phyloP scores from a whole-genome alignment of 306 rosid species.

The cucumber (Cucumis sativus) region DNA sequence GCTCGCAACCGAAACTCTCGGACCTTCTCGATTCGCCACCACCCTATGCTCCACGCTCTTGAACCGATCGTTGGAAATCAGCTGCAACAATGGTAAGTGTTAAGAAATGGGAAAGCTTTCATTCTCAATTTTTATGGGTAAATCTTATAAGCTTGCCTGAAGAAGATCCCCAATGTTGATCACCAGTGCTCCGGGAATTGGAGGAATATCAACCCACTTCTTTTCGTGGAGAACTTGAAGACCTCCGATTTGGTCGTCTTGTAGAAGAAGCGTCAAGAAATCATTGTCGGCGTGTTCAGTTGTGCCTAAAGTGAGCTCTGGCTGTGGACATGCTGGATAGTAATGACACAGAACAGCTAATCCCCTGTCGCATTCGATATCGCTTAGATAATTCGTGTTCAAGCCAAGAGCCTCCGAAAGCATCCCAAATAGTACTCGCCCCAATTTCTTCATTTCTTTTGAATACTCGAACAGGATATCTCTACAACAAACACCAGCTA shows the following conservation, averaged over 20 bases:
- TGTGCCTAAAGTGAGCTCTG: slow-evolving; percentile 24
- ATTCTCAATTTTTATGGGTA: not conserved
- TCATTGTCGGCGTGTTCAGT: slow-evolving; percentile 13
- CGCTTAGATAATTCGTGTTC: slow-evolving; percentile 5
- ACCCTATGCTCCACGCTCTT: slow-evolving; percentile 18
- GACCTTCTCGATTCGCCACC: slow-evolving; percentile 7
- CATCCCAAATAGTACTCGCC: slow-evolving; percentile 7
- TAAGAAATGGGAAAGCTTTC: not conserved
- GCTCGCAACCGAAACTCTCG: slow-evolving; percentile 11
- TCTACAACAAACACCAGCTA: slow-evolving; percentile 3
- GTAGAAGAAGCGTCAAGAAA: slow-evolving; percentile 25
- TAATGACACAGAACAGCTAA: slow-evolving; percentile 8
- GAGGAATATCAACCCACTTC: slow-evolving; percentile 22
- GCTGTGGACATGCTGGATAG: slow-evolving; percentile 33
- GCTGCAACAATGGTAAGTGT: not conserved
- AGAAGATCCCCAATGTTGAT: slow-evolving; percentile 27
- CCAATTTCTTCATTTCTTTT: slow-evolving; percentile 5
- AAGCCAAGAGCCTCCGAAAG: slow-evolving; percentile 26
- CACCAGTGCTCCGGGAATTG: slow-evolving; percentile 16
- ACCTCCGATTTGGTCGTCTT: slow-evolving; percentile 32
- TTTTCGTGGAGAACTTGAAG: slow-evolving; percentile 19
- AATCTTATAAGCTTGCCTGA: slow-evolving; percentile 12
- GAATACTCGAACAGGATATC: slow-evolving; percentile 14
- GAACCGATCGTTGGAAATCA: slow-evolving; percentile 20
- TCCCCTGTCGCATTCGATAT: slow-evolving; percentile 14